These are phyloP conservation scores for Polychaeton citri DNA, from an alignment of 2,329 filamentous ascomycete species.

Conservation along the genomic window DNA sequence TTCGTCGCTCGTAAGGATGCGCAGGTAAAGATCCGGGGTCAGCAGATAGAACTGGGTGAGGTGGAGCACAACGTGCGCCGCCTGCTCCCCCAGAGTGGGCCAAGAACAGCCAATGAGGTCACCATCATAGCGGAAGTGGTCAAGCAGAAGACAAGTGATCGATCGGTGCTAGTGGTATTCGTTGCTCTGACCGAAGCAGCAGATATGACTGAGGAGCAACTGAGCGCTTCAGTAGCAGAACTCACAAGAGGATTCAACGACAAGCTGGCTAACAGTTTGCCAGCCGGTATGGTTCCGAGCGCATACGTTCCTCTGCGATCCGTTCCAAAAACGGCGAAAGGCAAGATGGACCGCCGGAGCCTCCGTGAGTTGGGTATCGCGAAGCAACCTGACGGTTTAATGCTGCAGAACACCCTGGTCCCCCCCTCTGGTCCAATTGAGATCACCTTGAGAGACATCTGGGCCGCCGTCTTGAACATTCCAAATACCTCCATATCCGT, in stretches of 20 bases:
- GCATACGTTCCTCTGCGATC: conserved; percentile 52
- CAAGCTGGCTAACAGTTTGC: conserved; percentile 41
- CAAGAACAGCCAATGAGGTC: background rate
- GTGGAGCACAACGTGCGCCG: conserved; percentile 54
- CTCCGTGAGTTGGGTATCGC: no score
- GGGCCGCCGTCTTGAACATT: conserved; percentile 18
- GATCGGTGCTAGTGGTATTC: background rate
- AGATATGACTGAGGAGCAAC: background rate
- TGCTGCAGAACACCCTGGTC: no score
- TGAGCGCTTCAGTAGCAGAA: background rate
- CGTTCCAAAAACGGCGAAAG: conserved; percentile 56
- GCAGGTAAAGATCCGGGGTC: conserved; percentile 66
- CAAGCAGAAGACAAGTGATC: conserved; percentile 28
- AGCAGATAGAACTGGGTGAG: conserved; percentile 62
- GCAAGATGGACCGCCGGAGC: conserved; percentile 51
- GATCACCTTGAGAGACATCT: conserved; percentile 19
- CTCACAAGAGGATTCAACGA: background rate
- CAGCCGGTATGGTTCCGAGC: conserved; percentile 63
- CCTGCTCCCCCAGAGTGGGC: conserved; percentile 7
- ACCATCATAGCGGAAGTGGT: background rate
- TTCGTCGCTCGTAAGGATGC: conserved; percentile 37
- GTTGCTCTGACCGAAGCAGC: background rate
- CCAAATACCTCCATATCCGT: conserved; percentile 4
- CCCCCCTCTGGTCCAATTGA: no score
- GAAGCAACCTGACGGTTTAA: no score